Conservation (phyloP, 441 rosid species). For the Aleurites moluccanus region DNA sequence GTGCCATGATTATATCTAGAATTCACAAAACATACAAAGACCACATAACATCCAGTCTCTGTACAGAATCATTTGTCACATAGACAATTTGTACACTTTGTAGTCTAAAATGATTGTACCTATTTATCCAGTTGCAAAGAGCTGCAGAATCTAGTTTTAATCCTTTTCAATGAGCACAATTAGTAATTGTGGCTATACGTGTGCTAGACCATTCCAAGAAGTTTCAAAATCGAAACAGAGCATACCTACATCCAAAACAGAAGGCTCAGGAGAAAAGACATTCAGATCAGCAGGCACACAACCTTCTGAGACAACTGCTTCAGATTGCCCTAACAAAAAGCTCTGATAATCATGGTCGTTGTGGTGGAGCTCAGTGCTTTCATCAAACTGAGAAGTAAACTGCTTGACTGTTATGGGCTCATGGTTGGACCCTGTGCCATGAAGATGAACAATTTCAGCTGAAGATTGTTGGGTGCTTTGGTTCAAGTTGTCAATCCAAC, state of each 20-base stretch:
- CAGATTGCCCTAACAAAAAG: conserved; percentile 40
- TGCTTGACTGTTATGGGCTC: conserved; percentile 26
- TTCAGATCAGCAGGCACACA: conserved; percentile 25
- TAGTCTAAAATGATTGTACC: conserved; percentile 16
- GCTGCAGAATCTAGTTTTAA: conserved; percentile 1
- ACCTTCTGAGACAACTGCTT: conserved; percentile 28
- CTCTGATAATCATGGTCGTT: conserved; percentile 29
- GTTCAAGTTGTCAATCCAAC: conserved; percentile 21
- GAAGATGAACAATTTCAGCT: conserved; percentile 26
- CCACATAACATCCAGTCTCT: not conserved
- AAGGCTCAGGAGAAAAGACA: conserved; percentile 33
- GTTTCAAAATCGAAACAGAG: conserved; percentile 54
- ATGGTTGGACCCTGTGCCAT: conserved; percentile 18
- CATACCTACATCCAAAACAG: conserved; percentile 42
- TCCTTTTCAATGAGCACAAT: conserved; percentile 18
- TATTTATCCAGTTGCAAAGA: not conserved
- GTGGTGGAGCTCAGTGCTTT: conserved; percentile 19
- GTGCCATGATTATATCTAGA: not conserved
- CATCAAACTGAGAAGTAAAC: conserved; percentile 19
- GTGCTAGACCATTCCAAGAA: conserved; percentile 50
- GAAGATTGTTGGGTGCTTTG: conserved; percentile 30
- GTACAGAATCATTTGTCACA: conserved; percentile 7
- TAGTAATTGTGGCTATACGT: conserved; percentile 24
- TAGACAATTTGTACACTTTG: conserved; percentile 26
- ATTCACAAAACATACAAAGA: not conserved